These are phyloP conservation scores for Neonectria ditissima DNA, from an alignment of 2,329 filamentous ascomycete genomes.

Conservation along the genomic window DNA sequence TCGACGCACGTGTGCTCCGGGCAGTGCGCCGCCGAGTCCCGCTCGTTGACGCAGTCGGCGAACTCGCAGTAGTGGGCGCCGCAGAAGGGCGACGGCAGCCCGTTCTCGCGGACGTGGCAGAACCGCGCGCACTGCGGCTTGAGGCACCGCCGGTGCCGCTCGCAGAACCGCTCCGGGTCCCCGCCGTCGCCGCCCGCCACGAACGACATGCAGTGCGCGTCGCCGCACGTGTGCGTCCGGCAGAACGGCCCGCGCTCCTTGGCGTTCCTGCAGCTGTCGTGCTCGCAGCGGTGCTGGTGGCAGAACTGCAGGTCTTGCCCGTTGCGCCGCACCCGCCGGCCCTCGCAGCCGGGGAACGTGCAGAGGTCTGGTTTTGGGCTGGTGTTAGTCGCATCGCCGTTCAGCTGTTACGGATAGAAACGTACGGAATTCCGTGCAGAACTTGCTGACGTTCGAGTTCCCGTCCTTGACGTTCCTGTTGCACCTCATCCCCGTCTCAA, in stretches of 20 bases:
- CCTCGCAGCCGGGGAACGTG: conserved; percentile 38
- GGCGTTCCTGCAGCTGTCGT: conserved; percentile 36
- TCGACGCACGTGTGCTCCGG: conserved; percentile 46
- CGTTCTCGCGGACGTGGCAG: conserved; percentile 44
- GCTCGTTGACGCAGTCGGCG: conserved; percentile 41
- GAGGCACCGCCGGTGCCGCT: conserved; percentile 45
- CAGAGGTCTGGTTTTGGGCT: conserved; percentile 45
- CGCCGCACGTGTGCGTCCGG: conserved; percentile 45
- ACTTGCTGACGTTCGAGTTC: conserved; percentile 28
- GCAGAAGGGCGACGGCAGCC: conserved; percentile 42
- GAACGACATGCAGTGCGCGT: conserved; percentile 39
- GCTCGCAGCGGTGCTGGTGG: conserved; percentile 45
- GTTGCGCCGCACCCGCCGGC: conserved; percentile 32
- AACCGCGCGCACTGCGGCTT: conserved; percentile 39
- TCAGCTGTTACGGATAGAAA: not conserved
- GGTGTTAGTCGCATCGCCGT: conserved; percentile 10
- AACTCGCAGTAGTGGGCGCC: conserved; percentile 46
- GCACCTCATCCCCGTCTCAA: conserved; percentile 42
- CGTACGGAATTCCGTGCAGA: conserved; percentile 45
- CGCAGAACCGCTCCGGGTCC: conserved; percentile 43
- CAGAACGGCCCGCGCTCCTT: conserved; percentile 40
- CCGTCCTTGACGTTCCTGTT: conserved; percentile 38
- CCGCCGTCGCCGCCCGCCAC: conserved; percentile 33
- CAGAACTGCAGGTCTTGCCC: conserved; percentile 44
- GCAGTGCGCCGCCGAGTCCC: conserved; percentile 39